These are phyloP conservation scores for Tetrastigma voinierianum DNA, from an alignment of 164 flowering plant species.

Conservation along the genomic window DNA sequence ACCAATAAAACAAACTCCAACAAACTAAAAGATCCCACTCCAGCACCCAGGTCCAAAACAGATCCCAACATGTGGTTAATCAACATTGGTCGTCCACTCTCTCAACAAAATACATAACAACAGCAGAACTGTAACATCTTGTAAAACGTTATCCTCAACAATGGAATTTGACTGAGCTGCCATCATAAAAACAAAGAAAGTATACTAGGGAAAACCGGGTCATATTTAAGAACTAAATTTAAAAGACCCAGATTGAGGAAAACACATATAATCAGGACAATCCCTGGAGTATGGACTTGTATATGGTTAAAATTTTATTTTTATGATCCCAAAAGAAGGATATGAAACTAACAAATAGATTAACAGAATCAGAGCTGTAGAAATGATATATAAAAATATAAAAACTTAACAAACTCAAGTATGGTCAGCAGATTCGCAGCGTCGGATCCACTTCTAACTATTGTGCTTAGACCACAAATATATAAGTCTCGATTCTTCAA, in stretches of 20 bases:
- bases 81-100: conserved; percentile 54
- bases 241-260: not conserved
- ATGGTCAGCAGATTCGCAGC: no score
- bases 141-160: conserved; percentile 54
- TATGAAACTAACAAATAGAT: no score
- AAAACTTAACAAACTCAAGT: no score
- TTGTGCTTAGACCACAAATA: no score
- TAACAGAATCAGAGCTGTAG: no score
- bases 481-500: no score
- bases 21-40: conserved; percentile 60
- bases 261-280: not conserved
- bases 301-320: no score
- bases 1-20: conserved; percentile 67
- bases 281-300: no score
- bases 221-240: not conserved
- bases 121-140: conserved; percentile 52
- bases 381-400: no score
- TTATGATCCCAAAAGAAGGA: no score
- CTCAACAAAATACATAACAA: conserved; percentile 65
- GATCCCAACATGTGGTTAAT: conserved; percentile 50
- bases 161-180: conserved; percentile 66
- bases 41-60: conserved; percentile 57
- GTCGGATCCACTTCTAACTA: no score
- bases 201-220: not conserved
- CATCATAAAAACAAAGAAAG: conserved; percentile 9